Conservation (phyloP, 164 flowering plant genomes). For the Santalum album region DNA sequence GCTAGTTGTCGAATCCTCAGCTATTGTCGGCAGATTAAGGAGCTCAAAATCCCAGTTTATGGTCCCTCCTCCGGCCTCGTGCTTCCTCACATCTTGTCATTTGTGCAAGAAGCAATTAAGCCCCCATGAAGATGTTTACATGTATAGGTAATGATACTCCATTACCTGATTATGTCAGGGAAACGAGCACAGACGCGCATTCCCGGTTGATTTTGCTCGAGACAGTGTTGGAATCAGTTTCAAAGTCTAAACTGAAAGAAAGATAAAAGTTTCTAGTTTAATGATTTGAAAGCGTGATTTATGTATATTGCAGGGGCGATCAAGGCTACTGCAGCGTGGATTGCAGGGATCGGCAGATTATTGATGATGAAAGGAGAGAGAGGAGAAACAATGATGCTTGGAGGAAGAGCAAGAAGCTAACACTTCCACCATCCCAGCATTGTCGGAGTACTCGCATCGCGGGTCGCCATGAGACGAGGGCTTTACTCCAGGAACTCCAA, state of each 20-base stretch:
- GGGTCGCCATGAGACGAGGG: constrained; percentile 11
- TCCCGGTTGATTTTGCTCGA: background rate
- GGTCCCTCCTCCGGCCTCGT: background rate
- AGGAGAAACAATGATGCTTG: background rate
- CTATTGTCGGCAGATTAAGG: too few species aligned
- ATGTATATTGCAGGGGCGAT: constrained; percentile 34
- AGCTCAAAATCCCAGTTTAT: background rate
- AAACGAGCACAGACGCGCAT: background rate
- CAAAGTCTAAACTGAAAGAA: background rate
- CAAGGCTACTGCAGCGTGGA: constrained; percentile 48
- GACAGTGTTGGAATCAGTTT: background rate
- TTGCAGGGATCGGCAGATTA: constrained; percentile 40
- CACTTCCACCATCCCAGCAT: constrained; percentile 11
- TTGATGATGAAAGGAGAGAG: constrained; percentile 37
- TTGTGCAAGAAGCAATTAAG: constrained; percentile 35
- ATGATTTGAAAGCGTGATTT: too few species aligned
- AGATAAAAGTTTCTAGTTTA: background rate
- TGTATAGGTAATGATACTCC: constrained; percentile 50
- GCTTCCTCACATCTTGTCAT: constrained; percentile 38
- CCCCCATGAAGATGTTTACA: constrained; percentile 44
- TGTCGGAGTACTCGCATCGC: constrained; percentile 4
- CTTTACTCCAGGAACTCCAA: constrained; percentile 15
- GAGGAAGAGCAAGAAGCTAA: constrained; percentile 12
- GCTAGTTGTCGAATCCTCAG: too few species aligned
- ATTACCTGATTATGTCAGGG: background rate